A percentile compares a stretch with the other conserved stretches of the same genome.
phyloP scores from a whole-genome alignment of 2,329 filamentous ascomycete genomes.

The Pestalotiopsis sp. region DNA sequence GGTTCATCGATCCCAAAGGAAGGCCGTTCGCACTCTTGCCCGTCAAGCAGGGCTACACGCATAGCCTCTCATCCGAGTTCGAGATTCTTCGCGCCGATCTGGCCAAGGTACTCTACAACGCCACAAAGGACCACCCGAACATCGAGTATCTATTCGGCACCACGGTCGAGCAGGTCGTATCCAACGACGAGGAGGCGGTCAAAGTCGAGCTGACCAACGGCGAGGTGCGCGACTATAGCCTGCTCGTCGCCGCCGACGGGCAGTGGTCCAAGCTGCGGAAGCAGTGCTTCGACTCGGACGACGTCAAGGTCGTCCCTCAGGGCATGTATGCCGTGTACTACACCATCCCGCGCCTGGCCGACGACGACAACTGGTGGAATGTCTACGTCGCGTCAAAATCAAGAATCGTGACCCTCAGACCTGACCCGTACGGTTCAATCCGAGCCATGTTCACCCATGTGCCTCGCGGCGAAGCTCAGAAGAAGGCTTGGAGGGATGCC shows the following conservation, averaged over 20 bases:
- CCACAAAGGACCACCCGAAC: conserved; percentile 22
- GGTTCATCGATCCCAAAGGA: conserved; percentile 4
- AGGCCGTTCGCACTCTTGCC: not conserved
- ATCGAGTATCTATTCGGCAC: conserved; percentile 34
- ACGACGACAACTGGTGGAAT: conserved; percentile 20
- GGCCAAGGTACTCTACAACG: conserved; percentile 44
- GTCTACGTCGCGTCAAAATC: not conserved
- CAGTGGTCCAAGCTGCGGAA: conserved; percentile 51
- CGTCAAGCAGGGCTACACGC: conserved; percentile 16
- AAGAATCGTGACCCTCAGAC: not conserved
- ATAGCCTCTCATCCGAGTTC: conserved; percentile 48
- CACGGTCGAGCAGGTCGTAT: conserved; percentile 23
- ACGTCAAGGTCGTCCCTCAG: conserved; percentile 26
- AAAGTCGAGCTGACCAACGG: conserved; percentile 43
- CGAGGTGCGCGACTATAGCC: conserved; percentile 44
- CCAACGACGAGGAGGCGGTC: conserved; percentile 17
- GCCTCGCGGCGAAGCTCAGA: not conserved
- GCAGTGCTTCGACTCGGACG: conserved; percentile 36
- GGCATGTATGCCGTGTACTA: conserved; percentile 35
- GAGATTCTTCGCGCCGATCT: conserved; percentile 61
- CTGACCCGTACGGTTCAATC: conserved; percentile 7
- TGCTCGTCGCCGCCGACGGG: conserved; percentile 60
- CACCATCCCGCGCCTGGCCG: conserved; percentile 32
- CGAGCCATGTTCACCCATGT: conserved; percentile 7
- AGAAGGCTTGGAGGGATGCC: conserved; percentile 31